Percentiles rank a stretch among this genome's conserved stretches.
phyloP scores from a whole-genome alignment of 495 filamentous ascomycete species.

The Podospora pseudoanserina region DNA sequence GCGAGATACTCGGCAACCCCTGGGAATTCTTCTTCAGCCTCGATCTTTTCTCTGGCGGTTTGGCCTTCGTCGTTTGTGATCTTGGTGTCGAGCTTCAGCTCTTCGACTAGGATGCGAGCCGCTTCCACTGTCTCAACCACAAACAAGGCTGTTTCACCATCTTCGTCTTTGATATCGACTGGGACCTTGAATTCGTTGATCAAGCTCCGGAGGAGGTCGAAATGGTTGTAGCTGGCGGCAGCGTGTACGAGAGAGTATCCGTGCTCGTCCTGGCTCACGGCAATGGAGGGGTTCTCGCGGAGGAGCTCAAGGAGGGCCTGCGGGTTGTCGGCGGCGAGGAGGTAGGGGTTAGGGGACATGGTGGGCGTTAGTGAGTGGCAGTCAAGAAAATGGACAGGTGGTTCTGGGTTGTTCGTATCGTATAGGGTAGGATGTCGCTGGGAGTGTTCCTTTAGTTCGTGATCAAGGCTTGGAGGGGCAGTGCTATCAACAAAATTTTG shows the following conservation, averaged over 20 bases:
- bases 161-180: slow-evolving; percentile 78
- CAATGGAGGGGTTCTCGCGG: slow-evolving; percentile 60
- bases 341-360: slow-evolving; percentile 64
- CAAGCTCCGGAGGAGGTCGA: slow-evolving; percentile 71
- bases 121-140: slow-evolving; percentile 72
- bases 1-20: slow-evolving; percentile 65
- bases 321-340: slow-evolving; percentile 75
- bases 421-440: not conserved
- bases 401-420: not conserved
- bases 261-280: slow-evolving; percentile 68
- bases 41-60: slow-evolving; percentile 69
- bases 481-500: slow-evolving; percentile 11
- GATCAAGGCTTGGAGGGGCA: slow-evolving; percentile 1
- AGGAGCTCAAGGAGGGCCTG: slow-evolving; percentile 63
- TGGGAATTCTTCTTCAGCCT: slow-evolving; percentile 65
- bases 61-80: slow-evolving; percentile 61
- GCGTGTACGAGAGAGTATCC: slow-evolving; percentile 93
- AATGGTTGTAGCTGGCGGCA: slow-evolving; percentile 83
- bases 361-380: not conserved
- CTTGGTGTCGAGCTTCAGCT: slow-evolving; percentile 65
- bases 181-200: slow-evolving; percentile 73
- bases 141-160: slow-evolving; percentile 88
- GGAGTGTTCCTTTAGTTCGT: not conserved
- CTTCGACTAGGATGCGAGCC: slow-evolving; percentile 74
- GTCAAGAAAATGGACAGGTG: not conserved